These are phyloP conservation scores for Fraxinus albicans DNA, from an alignment of 305 asterid genomes.

Conservation along the genomic window DNA sequence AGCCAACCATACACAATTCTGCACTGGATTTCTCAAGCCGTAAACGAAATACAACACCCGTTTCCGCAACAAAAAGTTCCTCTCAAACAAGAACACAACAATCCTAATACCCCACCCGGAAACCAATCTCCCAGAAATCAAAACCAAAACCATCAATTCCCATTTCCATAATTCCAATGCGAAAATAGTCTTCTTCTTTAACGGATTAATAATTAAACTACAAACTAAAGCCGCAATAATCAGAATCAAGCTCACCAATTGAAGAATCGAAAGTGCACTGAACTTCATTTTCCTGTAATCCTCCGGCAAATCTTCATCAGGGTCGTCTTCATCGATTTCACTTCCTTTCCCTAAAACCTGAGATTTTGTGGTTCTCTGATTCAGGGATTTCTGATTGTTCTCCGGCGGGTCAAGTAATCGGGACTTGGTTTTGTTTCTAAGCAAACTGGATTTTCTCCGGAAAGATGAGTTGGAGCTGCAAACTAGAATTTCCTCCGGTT, in stretches of 20 bases:
- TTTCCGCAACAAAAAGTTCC: constrained; percentile 68
- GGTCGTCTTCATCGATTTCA: constrained; percentile 79
- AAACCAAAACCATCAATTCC: constrained; percentile 69
- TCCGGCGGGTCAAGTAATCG: constrained; percentile 54
- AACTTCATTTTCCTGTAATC: constrained; percentile 63
- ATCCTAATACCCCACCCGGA: constrained; percentile 79
- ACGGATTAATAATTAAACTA: constrained; percentile 37
- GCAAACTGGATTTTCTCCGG: constrained; percentile 41
- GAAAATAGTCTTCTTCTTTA: constrained; percentile 29
- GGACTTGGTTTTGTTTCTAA: constrained; percentile 45
- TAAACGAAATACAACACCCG: constrained; percentile 82
- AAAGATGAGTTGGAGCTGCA: constrained; percentile 64
- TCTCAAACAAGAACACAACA: constrained; percentile 62
- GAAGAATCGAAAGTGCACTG: constrained; percentile 45
- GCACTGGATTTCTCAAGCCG: constrained; percentile 74
- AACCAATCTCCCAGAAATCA: constrained; percentile 72
- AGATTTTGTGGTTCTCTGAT: constrained; percentile 38
- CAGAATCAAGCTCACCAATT: constrained; percentile 54
- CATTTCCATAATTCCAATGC: constrained; percentile 68
- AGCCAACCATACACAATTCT: constrained; percentile 74
- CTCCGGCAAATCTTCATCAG: constrained; percentile 78
- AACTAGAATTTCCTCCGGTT: constrained; percentile 49
- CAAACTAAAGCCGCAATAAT: constrained; percentile 56
- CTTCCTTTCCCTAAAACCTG: constrained; percentile 48
- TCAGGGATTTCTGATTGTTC: constrained; percentile 38